Conservation (phyloP, 257 asterid species). For the Dorcoceras hygrometricum region DNA sequence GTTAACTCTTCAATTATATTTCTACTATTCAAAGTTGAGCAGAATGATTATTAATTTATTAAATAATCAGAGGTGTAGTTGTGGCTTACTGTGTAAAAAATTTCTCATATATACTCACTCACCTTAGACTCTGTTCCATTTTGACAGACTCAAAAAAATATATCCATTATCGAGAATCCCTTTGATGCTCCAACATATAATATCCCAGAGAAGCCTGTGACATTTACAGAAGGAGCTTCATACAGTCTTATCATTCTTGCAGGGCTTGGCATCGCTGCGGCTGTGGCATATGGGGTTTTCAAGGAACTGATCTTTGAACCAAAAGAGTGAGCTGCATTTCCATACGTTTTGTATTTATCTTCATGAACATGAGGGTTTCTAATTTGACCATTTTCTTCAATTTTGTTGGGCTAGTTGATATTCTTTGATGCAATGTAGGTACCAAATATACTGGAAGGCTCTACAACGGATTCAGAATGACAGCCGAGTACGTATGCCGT, state of each 20-base stretch:
- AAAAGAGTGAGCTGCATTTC: constrained; percentile 60
- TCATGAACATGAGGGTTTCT: background rate
- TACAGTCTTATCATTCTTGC: constrained; percentile 77
- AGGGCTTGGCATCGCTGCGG: constrained; percentile 85
- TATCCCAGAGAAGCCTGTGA: constrained; percentile 92
- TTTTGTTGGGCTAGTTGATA: constrained; percentile 17
- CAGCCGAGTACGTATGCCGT: constrained; percentile 53
- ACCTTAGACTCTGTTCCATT: constrained; percentile 8
- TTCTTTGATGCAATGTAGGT: constrained; percentile 39
- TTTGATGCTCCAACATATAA: constrained; percentile 91
- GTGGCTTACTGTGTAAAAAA: background rate
- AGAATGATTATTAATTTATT: background rate
- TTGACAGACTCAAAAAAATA: constrained; percentile 64
- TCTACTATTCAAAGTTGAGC: background rate
- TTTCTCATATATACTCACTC: background rate
- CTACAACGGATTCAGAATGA: constrained; percentile 81
- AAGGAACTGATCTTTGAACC: constrained; percentile 87
- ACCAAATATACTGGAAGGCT: constrained; percentile 81
- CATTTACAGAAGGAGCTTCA: constrained; percentile 94
- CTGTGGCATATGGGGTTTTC: constrained; percentile 86
- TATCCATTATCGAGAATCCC: constrained; percentile 75
- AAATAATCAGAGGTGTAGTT: background rate
- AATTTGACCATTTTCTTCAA: constrained; percentile 2
- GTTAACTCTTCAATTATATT: background rate
- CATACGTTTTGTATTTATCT: background rate